A percentile compares a stretch with the other conserved stretches of the same genome.
Conservation (phyloP, 2,329 filamentous ascomycete genomes). For the Fusarium decemcellulare region DNA sequence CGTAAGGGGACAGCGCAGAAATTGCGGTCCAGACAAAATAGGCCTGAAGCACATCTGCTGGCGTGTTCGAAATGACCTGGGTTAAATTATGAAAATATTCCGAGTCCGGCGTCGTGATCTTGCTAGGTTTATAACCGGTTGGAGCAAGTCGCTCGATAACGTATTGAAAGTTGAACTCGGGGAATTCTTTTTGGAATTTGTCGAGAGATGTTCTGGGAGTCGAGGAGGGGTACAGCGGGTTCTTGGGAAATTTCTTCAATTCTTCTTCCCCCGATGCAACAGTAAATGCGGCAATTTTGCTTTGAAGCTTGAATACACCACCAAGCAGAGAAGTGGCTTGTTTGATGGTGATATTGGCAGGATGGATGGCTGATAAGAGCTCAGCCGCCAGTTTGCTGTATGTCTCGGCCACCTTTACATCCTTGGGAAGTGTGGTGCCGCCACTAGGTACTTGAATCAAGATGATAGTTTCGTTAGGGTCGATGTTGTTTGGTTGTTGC, state of each 20-base stretch:
- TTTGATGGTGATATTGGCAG: conserved; percentile 8
- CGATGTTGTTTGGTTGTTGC: not conserved
- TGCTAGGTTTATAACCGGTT: conserved; percentile 53
- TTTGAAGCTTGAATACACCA: not conserved
- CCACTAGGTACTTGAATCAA: not conserved
- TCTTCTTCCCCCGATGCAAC: not conserved
- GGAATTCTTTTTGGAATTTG: not conserved
- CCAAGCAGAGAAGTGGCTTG: not conserved
- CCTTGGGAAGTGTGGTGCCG: not conserved
- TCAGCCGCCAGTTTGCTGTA: conserved; percentile 13
- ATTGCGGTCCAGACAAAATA: conserved; percentile 77
- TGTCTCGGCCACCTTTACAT: not conserved
- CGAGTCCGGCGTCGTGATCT: conserved; percentile 67
- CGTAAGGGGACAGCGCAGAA: conserved; percentile 62
- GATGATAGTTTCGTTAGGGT: conserved; percentile 14
- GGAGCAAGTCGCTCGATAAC: conserved; percentile 25
- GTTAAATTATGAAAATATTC: conserved; percentile 73
- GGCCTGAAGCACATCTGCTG: conserved; percentile 69
- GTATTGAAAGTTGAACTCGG: conserved; percentile 24
- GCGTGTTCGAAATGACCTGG: conserved; percentile 66
- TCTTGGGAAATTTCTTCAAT: too few species aligned
- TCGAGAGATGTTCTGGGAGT: too few species aligned
- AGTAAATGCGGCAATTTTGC: not conserved
- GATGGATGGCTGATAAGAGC: conserved; percentile 12
- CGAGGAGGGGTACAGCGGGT: too few species aligned